Evolutionary conservation across 805 yeast genomes (phyloP), one percentile per base, ranked within the genome.

Genomic region (Peterozyma xylosa): DNA sequence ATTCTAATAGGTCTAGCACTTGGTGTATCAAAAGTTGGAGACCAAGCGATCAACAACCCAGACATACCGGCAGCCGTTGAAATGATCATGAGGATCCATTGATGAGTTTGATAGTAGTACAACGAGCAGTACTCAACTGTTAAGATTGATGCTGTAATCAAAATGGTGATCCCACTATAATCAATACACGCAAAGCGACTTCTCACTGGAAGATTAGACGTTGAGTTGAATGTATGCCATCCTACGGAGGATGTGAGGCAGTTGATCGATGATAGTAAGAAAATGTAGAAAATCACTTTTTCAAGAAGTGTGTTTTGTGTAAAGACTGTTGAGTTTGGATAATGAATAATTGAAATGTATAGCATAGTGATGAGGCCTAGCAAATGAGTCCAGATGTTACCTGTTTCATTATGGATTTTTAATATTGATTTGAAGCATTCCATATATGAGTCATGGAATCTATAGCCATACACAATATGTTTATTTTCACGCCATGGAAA

Each of bases 301-400:
- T 74, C 79, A 18, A 57, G 37, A 4, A 57, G 42, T 2, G 70
- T 38, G 2, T 73, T 60, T 29, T 68, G 67, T 5, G 52, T 50
- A 56, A 68, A 86, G 1, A 74, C 72, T 3, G 60, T 64, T 0
- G 90, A 70, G 2, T 59, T 51, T 10, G 97, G 96, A 53, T 75
- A 83, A 49, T 82, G 85, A 51, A 63, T 66, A 11, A 78, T 37
- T 11, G 78, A 71, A 15, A 90, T 53, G 50, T 79, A 82, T 1
- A 73, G 42, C 58, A 90, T 63, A 29, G 77, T 54, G 2, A 77
- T 30, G 2, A 84, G 74, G 11, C 97, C 98, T 2, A 78, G 33
- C 11, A 87, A 55, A 65, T 91, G 99, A 0, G 96, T 76, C 98
- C 99, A 91, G 45, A 91, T 89, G 63, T 93, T 93, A 57, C 85